Evolutionary conservation across 345 rosid species (phyloP).

Genomic region (Euphorbia lathyris): DNA sequence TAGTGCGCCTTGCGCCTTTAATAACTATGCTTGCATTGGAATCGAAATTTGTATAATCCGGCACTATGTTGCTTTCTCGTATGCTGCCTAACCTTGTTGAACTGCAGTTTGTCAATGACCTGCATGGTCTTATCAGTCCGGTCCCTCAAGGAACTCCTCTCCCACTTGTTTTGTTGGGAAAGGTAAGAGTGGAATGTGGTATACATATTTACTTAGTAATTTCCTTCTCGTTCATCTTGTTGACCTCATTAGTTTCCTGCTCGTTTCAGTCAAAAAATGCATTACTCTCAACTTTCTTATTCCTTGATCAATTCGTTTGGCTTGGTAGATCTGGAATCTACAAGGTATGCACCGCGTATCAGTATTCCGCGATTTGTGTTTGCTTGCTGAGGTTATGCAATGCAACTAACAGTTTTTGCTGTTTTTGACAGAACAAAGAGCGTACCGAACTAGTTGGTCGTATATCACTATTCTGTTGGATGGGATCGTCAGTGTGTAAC

Average conservation of each 20-base stretch:
- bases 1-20: too few species aligned
- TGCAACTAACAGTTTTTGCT: background rate
- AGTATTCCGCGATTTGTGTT: slow-evolving; percentile 4
- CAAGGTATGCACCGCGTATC: slow-evolving; percentile 47
- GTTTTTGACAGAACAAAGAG: slow-evolving; percentile 67
- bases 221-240: slow-evolving; percentile 9
- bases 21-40: too few species aligned
- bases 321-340: slow-evolving; percentile 90
- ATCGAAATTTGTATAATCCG: slow-evolving; percentile 7
- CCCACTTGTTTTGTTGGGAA: slow-evolving; percentile 80
- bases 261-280: slow-evolving; percentile 87
- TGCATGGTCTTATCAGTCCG: slow-evolving; percentile 84
- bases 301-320: slow-evolving; percentile 98
- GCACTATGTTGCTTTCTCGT: background rate
- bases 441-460: slow-evolving; percentile 71
- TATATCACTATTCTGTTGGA: slow-evolving; percentile 83
- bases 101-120: slow-evolving; percentile 88
- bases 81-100: slow-evolving; percentile 14
- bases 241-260: slow-evolving; percentile 14
- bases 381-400: slow-evolving; percentile 9
- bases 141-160: slow-evolving; percentile 87
- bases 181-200: slow-evolving; percentile 41
- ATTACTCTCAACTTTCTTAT: slow-evolving; percentile 73
- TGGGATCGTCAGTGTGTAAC: slow-evolving; percentile 81
- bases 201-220: background rate